These are phyloP conservation scores for Rhizopogon salebrosus DNA, from an alignment of 768 basidiomycete species.

Conservation along the genomic window DNA sequence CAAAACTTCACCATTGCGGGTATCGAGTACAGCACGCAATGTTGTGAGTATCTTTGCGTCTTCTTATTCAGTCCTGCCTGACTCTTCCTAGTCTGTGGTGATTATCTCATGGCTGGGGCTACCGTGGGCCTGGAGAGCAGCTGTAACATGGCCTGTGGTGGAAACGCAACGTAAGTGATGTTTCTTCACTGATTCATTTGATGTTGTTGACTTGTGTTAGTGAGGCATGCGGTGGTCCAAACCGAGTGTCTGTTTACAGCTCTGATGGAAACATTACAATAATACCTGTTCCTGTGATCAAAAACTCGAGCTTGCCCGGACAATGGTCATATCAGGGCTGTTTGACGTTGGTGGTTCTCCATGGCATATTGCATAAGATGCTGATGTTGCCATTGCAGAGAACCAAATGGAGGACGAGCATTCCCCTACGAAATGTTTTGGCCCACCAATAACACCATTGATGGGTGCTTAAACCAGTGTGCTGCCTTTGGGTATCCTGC, in stretches of 20 bases:
- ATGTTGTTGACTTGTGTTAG: slow-evolving; percentile 28
- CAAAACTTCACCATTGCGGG: slow-evolving; percentile 64
- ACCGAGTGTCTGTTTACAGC: slow-evolving; percentile 67
- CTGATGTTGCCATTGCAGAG: slow-evolving; percentile 32
- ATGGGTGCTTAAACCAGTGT: slow-evolving; percentile 64
- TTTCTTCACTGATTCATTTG: background rate
- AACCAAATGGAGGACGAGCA: slow-evolving; percentile 38
- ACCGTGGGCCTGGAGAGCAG: slow-evolving; percentile 38
- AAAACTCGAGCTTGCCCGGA: slow-evolving; percentile 55
- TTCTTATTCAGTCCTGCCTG: slow-evolving; percentile 3
- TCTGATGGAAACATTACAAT: slow-evolving; percentile 44
- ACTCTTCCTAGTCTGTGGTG: slow-evolving; percentile 56
- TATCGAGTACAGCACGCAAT: slow-evolving; percentile 54
- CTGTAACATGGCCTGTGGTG: slow-evolving; percentile 75
- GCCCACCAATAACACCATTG: slow-evolving; percentile 57
- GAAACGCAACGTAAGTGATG: slow-evolving; percentile 51
- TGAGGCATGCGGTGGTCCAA: slow-evolving; percentile 69
- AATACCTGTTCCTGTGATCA: slow-evolving; percentile 53
- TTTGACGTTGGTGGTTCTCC: slow-evolving; percentile 40
- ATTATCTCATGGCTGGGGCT: slow-evolving; percentile 59
- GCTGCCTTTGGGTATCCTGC: slow-evolving; percentile 67
- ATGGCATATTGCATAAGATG: background rate
- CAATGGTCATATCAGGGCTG: slow-evolving; percentile 66
- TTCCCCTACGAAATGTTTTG: slow-evolving; percentile 60
- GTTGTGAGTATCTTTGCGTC: slow-evolving; percentile 34